Evolutionary conservation across 306 rosid genomes (phyloP).

Genomic region (Biancaea sappan): DNA sequence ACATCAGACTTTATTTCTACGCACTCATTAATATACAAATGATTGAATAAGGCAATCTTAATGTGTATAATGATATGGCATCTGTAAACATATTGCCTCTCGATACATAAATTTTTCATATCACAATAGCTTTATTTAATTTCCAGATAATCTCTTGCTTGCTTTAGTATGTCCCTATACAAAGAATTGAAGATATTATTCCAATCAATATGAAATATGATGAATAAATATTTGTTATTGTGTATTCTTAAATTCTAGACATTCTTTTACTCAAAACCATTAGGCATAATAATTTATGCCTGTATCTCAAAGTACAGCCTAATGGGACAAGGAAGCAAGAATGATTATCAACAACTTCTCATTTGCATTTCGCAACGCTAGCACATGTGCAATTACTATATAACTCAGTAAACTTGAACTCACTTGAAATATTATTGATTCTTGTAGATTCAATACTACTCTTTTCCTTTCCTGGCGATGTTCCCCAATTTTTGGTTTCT

Average conservation of each 20-base stretch:
- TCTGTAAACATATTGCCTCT: not conserved
- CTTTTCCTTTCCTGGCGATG: not conserved
- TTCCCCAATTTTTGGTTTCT: not conserved
- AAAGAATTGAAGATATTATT: not conserved
- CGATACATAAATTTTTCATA: not conserved
- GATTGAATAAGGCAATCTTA: not conserved
- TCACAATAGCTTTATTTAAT: not conserved
- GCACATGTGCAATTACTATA: slow-evolving; percentile 12
- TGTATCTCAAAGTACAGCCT: slow-evolving; percentile 5
- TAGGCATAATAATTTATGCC: not conserved
- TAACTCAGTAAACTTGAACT: not conserved
- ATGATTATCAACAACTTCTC: not conserved
- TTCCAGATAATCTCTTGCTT: not conserved
- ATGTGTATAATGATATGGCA: not conserved
- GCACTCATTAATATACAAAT: not conserved
- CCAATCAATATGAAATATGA: not conserved
- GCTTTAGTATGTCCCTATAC: not conserved
- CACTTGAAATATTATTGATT: slow-evolving; percentile 16
- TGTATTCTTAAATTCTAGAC: not conserved
- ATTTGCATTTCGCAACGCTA: too few relatives aligned
- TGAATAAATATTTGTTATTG: not conserved
- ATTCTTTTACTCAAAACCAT: not conserved
- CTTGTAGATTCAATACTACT: not conserved
- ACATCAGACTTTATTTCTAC: not conserved
- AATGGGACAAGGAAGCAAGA: not conserved